A percentile compares a stretch with the other conserved stretches of the same genome.
These are phyloP conservation scores for Parsonsia alboflavescens DNA, from an alignment of 257 asterid genomes.

Conservation along the genomic window DNA sequence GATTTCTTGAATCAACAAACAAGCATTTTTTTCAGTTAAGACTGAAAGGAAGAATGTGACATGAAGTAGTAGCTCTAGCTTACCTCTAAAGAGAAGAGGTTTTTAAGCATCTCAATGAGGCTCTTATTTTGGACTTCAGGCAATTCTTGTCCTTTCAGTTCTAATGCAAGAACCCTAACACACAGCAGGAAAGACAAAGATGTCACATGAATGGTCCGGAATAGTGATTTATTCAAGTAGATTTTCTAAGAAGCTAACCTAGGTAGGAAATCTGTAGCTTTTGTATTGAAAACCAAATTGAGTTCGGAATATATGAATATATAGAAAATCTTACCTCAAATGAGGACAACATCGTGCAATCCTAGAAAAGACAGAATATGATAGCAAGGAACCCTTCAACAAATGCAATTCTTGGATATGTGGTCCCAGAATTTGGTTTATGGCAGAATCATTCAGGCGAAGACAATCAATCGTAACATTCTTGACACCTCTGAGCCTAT, in stretches of 20 bases:
- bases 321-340: constrained; percentile 43
- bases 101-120: constrained; percentile 37
- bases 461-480: constrained; percentile 59
- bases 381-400: constrained; percentile 57
- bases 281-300: background rate
- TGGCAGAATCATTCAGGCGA: constrained; percentile 38
- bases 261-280: background rate
- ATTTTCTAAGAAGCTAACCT: background rate
- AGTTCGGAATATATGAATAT: background rate
- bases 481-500: constrained; percentile 34
- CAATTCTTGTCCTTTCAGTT: constrained; percentile 41
- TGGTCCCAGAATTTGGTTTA: constrained; percentile 41
- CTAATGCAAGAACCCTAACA: constrained; percentile 63
- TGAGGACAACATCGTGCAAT: constrained; percentile 56
- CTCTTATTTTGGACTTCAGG: constrained; percentile 33
- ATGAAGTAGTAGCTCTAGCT: constrained; percentile 12
- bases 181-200: constrained; percentile 11
- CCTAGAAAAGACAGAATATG: constrained; percentile 34
- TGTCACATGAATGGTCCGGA: too few species aligned
- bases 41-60: background rate
- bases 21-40: background rate
- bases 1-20: constrained; percentile 13
- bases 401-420: constrained; percentile 51
- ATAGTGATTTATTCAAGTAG: too few species aligned
- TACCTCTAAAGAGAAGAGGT: constrained; percentile 57